Conservation (phyloP, 768 basidiomycete genomes). For the Hysterangium stoloniferum region DNA sequence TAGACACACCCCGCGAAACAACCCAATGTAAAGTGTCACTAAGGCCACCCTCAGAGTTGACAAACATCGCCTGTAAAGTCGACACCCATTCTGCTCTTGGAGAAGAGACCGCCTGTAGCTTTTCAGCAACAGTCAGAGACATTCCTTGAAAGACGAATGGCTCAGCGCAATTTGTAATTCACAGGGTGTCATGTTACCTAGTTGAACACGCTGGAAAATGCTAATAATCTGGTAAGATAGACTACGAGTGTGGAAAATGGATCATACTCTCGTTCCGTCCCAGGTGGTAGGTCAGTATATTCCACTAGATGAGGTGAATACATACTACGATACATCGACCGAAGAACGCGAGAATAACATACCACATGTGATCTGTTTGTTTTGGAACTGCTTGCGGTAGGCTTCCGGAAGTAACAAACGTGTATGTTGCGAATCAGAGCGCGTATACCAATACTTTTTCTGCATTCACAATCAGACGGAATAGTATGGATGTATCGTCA, state of each 20-base stretch:
- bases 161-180: background rate
- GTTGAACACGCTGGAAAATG: constrained; percentile 50
- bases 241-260: constrained; percentile 46
- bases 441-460: constrained; percentile 56
- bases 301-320: constrained; percentile 41
- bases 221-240: background rate
- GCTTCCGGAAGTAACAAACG: constrained; percentile 46
- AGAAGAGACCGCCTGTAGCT: constrained; percentile 70
- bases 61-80: constrained; percentile 47
- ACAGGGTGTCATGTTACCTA: constrained; percentile 39
- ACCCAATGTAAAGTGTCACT: constrained; percentile 52
- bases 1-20: background rate
- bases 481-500: background rate
- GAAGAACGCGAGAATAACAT: constrained; percentile 18
- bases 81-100: constrained; percentile 63
- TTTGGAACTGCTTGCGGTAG: constrained; percentile 43
- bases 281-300: constrained; percentile 47
- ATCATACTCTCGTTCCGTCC: constrained; percentile 53
- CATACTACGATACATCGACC: background rate
- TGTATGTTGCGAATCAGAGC: constrained; percentile 34
- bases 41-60: constrained; percentile 54
- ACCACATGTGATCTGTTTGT: constrained; percentile 65
- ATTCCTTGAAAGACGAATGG: constrained; percentile 2
- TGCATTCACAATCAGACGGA: constrained; percentile 15
- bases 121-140: constrained; percentile 39